Evolutionary conservation across 495 filamentous ascomycete genomes (phyloP), one percentile per base, ranked within the genome.

Genomic region (Daldinia concentrica): DNA sequence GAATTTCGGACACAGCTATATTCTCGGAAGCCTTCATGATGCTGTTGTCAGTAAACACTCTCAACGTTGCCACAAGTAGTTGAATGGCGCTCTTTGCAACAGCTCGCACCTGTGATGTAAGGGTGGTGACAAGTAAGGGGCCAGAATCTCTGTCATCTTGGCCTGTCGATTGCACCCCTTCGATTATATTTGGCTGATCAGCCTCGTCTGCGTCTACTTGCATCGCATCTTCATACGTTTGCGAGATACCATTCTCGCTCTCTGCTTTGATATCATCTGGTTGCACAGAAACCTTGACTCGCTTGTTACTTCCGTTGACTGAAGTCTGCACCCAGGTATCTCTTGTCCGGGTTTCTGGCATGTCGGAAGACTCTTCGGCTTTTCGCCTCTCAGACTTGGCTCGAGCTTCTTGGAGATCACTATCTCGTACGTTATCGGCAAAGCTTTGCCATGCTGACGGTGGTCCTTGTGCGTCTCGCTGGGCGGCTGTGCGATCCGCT

Each of bases 211-310:
- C 65, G 39, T 60, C 65, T 15, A 60, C 52, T 57, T 66, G 64
- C 57, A 69, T 57, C 34, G 70, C 60, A 54, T 59, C 58, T 27
- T 24, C 62, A 14, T 37, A 62, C 4, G 62, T 27, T 32, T 73
- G 59, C 45, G 54, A 61, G 27, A 63, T 63, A 30, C 57, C 48
- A 8, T 62, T 62, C 45, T 67, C 58, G 26, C 29, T 59, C 32
- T 71, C 60, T 32, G 59, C 39, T 34, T 72, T 74, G 63, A 55
- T 69, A 30, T 54, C 52, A 27, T 74, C 50, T 34, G 56, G 48
- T 26, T 81, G 79, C 36, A 64, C 74, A 67, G 78, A 72, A 69
- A 84, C 62, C 66, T 80, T 83, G 72, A 82, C 72, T 54, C 82
- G 81, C 71, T 84, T 84, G 48, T 71, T 79, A 60, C 74, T 79